Percentiles rank a stretch among this genome's conserved stretches.
Evolutionary conservation across 116 monocot genomes (phyloP).

Genomic region (Phalaenopsis hybrid): DNA sequence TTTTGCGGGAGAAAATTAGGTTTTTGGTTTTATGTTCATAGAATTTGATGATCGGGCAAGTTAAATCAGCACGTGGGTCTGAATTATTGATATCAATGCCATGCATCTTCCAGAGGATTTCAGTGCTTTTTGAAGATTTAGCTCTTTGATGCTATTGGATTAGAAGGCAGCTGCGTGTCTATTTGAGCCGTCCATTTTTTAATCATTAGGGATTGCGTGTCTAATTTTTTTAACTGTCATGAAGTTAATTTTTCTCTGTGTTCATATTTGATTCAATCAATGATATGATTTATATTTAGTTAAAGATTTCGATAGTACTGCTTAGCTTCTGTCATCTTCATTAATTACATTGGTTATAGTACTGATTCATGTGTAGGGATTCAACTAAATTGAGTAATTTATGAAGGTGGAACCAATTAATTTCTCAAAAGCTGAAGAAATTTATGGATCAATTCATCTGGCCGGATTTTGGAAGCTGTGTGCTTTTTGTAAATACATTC

Average conservation of each 20-base stretch:
- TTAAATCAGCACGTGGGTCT: not conserved
- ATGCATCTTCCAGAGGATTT: not conserved
- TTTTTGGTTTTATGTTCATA: not conserved
- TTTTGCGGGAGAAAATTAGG: not conserved
- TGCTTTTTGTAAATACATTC: too few species aligned
- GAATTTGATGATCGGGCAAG: not conserved
- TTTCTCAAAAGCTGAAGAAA: too few species aligned
- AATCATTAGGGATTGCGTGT: not conserved
- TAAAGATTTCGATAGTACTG: too few species aligned
- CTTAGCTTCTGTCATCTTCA: too few species aligned
- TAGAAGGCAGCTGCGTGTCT: not conserved
- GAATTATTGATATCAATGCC: not conserved
- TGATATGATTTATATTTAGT: too few species aligned
- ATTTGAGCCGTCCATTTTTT: not conserved
- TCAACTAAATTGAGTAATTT: too few species aligned
- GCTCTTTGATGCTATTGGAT: not conserved
- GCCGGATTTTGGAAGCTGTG: too few species aligned
- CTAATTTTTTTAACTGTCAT: not conserved
- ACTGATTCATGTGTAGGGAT: too few species aligned
- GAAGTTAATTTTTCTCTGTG: not conserved
- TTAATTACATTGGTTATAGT: too few species aligned
- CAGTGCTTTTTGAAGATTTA: not conserved
- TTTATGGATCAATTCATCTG: too few species aligned
- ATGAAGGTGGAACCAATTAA: too few species aligned
- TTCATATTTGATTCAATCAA: not conserved